Base-by-base conservation (phyloP, 345 rosid genomes). In the Dipteronia sinensis region DNA sequence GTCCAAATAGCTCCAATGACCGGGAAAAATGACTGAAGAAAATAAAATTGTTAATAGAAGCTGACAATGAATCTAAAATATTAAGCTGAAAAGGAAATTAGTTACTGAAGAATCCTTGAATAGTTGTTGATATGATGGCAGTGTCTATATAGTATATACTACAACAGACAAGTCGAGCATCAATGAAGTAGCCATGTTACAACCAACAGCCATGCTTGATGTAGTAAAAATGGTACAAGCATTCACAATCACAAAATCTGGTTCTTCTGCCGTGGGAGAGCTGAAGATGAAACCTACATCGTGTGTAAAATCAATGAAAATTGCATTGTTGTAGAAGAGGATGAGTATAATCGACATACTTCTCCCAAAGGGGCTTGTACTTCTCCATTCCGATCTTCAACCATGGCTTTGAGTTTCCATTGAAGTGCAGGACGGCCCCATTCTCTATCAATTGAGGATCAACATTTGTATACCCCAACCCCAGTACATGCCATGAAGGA, bases 401-500 rank as follows among this genome's bases (percentile, higher is more conserved):
- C 99, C 99, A 95, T 3, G 99, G 99, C 81, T 95, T 95, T 27
- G 92, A 87, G 84, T 95, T 93, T 49, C 98, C 99, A 34, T 93
- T 95, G 86, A 88, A 95, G 87, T 93, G 98, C 75, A 95, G 89
- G 72, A 93, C 99, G 17, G 98, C 99, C 10, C 98, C 99, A 71
- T 84, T 91, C 79, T 93, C 93, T 72, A 95, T 92, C 89, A 90
- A 56, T 65, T 88, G 92, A 63, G 88, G 81, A 77, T 93, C 97
- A 13, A 95, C 94, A 71, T 86, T 91, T 20, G 97, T 88, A 81
- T 95, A 95, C 58, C 98, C 98, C 75, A 95, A 85, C 77, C 98
- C 98, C 72, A 95, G 74, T 67, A 95, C 82, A n/a, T 95, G 98
- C 98, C 98, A 95, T 0, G 91, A 80, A 6, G 92, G 85, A 64